Conservation (phyloP, 2,329 filamentous ascomycete species). For the Teratosphaeria epicoccoides region DNA sequence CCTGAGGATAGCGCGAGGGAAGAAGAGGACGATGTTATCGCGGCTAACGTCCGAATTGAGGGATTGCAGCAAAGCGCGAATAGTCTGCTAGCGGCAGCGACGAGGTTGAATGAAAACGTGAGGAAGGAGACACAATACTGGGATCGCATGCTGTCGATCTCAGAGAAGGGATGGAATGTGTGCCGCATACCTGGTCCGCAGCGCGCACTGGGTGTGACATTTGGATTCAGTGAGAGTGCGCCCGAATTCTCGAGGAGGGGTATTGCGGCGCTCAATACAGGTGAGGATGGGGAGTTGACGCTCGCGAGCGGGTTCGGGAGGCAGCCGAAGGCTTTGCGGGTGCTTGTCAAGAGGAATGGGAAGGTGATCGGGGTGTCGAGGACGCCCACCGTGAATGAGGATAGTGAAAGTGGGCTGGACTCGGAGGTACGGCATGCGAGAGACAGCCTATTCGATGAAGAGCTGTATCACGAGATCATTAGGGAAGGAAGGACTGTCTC, state of each 20-base stretch:
- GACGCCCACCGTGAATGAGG: constrained; percentile 20
- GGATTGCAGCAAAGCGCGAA: constrained; percentile 65
- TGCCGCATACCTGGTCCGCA: constrained; percentile 61
- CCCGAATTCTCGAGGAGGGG: constrained; percentile 56
- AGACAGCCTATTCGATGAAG: constrained; percentile 71
- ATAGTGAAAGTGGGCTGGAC: constrained; percentile 40
- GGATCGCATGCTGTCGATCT: constrained; percentile 72
- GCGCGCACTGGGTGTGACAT: constrained; percentile 71
- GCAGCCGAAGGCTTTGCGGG: constrained; percentile 52
- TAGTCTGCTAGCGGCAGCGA: constrained; percentile 60
- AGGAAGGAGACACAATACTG: constrained; percentile 76
- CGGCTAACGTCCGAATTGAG: constrained; percentile 65
- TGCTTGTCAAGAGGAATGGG: constrained; percentile 52
- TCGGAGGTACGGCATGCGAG: constrained; percentile 65
- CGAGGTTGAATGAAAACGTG: constrained; percentile 65
- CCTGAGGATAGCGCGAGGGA: constrained; percentile 44
- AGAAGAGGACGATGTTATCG: constrained; percentile 34
- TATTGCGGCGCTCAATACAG: constrained; percentile 67
- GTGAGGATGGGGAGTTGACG: constrained; percentile 61
- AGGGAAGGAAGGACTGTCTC: constrained; percentile 64
- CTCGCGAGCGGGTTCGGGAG: constrained; percentile 56
- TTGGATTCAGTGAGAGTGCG: constrained; percentile 70
- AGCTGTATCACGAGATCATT: constrained; percentile 82
- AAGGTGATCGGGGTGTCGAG: constrained; percentile 47
- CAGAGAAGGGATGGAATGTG: constrained; percentile 75